phyloP scores from a whole-genome alignment of 1,139 yeast species.

The Sugiyamaella sp. region DNA sequence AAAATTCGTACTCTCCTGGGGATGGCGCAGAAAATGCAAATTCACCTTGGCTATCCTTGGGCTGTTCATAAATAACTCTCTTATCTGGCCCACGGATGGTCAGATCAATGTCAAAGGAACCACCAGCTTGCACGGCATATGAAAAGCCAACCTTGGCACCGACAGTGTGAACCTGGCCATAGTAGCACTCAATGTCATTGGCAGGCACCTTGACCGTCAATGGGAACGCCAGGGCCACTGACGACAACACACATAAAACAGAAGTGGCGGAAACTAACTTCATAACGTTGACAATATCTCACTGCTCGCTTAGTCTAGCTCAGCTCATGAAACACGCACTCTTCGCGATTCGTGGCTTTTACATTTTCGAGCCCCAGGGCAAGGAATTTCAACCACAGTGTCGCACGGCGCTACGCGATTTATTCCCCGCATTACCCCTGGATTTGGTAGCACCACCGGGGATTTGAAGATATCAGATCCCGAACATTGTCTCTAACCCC shows the following conservation, averaged over 20 bases:
- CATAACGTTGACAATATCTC: not conserved
- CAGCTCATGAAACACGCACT: not conserved
- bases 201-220: constrained; percentile 80
- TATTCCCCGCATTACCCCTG: constrained; percentile 10
- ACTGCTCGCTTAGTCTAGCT: not conserved
- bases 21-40: constrained; percentile 69
- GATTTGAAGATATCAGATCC: too few species aligned
- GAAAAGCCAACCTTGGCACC: constrained; percentile 73
- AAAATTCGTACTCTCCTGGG: constrained; percentile 88
- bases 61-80: constrained; percentile 57
- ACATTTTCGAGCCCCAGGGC: constrained; percentile 1
- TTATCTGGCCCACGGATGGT: constrained; percentile 70
- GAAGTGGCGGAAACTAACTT: not conserved
- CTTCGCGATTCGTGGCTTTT: constrained; percentile 16
- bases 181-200: constrained; percentile 75
- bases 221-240: constrained; percentile 42
- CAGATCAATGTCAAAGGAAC: constrained; percentile 83
- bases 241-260: not conserved
- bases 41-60: constrained; percentile 82
- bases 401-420: constrained; percentile 12
- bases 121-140: constrained; percentile 93
- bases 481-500: too few species aligned
- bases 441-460: too few species aligned
- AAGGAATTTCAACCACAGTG: not conserved
- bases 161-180: constrained; percentile 67